phyloP scores from a whole-genome alignment of 305 asterid genomes.

The Fraxinus sp. region DNA sequence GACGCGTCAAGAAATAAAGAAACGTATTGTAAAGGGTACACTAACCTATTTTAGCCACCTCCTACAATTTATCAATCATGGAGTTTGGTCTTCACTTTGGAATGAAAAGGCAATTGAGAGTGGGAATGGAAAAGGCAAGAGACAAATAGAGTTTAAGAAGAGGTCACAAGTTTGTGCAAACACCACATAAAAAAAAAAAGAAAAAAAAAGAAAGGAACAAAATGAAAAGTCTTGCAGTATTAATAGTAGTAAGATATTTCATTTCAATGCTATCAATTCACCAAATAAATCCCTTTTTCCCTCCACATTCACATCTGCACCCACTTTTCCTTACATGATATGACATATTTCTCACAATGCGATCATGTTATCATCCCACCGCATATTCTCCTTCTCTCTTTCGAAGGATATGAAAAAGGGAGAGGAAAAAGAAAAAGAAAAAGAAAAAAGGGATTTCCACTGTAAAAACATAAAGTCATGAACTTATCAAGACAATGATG shows the following conservation, averaged over 20 bases:
- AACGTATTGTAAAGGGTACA: not conserved
- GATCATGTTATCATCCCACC: slow-evolving; percentile 34
- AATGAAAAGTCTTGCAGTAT: not conserved
- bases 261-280: slow-evolving; percentile 4
- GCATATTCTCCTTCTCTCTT: slow-evolving; percentile 26
- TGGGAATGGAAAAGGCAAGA: slow-evolving; percentile 38
- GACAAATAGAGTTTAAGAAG: slow-evolving; percentile 50
- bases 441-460: slow-evolving; percentile 23
- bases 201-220: not conserved
- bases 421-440: not conserved
- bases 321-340: slow-evolving; percentile 53
- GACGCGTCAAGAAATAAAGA: not conserved
- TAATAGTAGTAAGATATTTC: not conserved
- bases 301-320: slow-evolving; percentile 30
- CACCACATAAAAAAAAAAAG: slow-evolving; percentile 22
- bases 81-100: not conserved
- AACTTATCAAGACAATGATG: slow-evolving; percentile 50
- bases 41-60: not conserved
- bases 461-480: slow-evolving; percentile 28
- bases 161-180: slow-evolving; percentile 50
- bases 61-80: not conserved
- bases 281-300: slow-evolving; percentile 30
- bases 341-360: slow-evolving; percentile 32
- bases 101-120: slow-evolving; percentile 25
- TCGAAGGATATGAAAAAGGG: not conserved